Base-by-base conservation (phyloP, 2,329 filamentous ascomycete genomes). In the Alternaria arborescens region DNA sequence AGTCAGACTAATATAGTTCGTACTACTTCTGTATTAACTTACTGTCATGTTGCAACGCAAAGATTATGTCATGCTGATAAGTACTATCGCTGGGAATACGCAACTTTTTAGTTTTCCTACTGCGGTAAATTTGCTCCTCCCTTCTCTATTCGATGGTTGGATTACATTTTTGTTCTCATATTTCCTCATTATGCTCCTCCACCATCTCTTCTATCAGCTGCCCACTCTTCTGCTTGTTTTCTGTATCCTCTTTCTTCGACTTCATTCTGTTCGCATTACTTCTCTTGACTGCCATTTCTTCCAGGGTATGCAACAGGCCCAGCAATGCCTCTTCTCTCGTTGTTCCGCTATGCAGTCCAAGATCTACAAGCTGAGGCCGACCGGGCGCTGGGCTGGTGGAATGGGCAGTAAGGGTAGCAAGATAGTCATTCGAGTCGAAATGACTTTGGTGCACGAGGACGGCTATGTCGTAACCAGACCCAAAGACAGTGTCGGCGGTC, bases 241-340 rank as follows among this genome's bases (percentile, higher is more conserved):
- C 20, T 22, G 2, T 4, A 24, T n/a, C 20, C n/a, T 11, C n/a
- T 2, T 1, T 2, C 14, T 3, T 3, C 4, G 4, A 3, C 1
- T 24, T 3, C 4, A 4, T 3, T 1, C 24, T 36, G 8, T 24
- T 24, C 24, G 24, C 24, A 24, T 44, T 14, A 7, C 3, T 36
- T 8, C 36, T 50, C 20, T 24, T 1, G 8, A 30, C 30, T 3
- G 46, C 46, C 30, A 6, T 11, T 4, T 18, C 8, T 16, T 50
- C 46, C 46, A 50, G 20, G 12, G 10, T 10, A 10, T 22, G 30
- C 14, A 50, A n/a, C 5, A 36, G 20, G 4, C 30, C 32, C 14
- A 24, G 5, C 4, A 50, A 38, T 18, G 46, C 46, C 20, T 50
- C 30, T n/a, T 50, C 46, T 16, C 46, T 50, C 10, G 30, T 50